A percentile compares a stretch with the other conserved stretches of the same genome.
Conservation (phyloP, 179 eudicot genomes). For the Corrigiola litoralis region DNA sequence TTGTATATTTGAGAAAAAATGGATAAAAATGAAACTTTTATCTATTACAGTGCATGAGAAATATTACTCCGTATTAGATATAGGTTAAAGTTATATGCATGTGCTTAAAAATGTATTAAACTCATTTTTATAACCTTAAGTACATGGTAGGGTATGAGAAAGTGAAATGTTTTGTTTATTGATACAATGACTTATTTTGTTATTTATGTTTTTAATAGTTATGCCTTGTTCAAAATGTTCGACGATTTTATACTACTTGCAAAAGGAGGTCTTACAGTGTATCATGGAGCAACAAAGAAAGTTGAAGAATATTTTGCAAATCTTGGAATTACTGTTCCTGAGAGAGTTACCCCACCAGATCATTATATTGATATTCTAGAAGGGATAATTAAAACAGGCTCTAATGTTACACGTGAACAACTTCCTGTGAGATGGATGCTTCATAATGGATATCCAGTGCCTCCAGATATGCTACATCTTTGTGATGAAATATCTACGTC, state of each 20-base stretch:
- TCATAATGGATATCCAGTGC: slow-evolving; percentile 84
- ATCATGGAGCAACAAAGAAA: slow-evolving; percentile 82
- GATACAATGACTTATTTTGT: background rate
- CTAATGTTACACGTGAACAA: slow-evolving; percentile 64
- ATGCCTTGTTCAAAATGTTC: slow-evolving; percentile 85
- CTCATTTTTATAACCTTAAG: no score
- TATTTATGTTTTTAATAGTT: slow-evolving; percentile 39
- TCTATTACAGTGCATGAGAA: no score
- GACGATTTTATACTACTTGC: slow-evolving; percentile 89
- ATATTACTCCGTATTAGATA: no score
- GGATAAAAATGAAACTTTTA: no score
- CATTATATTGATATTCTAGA: slow-evolving; percentile 86
- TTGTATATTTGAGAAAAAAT: no score
- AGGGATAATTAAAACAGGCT: slow-evolving; percentile 62
- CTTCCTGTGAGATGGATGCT: slow-evolving; percentile 98
- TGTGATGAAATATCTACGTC: slow-evolving; percentile 62
- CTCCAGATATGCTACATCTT: slow-evolving; percentile 75
- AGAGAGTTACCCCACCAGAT: slow-evolving; percentile 89
- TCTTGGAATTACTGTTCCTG: slow-evolving; percentile 73
- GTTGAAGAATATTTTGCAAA: slow-evolving; percentile 82
- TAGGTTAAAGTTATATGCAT: no score
- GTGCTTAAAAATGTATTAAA: no score
- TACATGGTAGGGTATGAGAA: background rate
- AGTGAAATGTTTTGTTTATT: background rate
- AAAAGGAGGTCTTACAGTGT: slow-evolving; percentile 88